Conservation (phyloP, 495 filamentous ascomycete species). For the Rusavskia elegans region DNA sequence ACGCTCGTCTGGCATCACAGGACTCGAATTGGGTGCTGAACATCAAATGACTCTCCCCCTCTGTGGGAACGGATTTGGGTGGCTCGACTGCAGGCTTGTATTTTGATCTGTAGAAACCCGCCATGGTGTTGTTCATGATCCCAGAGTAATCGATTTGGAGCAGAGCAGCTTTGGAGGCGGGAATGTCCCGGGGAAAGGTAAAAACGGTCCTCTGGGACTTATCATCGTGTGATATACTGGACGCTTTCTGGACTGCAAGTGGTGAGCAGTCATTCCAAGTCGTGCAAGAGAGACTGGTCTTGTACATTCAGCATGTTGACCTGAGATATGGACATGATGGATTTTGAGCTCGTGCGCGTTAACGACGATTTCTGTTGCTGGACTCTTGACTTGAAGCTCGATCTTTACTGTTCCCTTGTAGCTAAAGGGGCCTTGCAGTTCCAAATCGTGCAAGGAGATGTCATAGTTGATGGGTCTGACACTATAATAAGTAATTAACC, state of each 20-base stretch:
- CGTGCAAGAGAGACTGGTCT: not conserved
- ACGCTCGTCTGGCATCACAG: constrained; percentile 83
- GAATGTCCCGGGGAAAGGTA: constrained; percentile 50
- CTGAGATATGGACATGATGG: constrained; percentile 28
- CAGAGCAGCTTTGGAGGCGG: constrained; percentile 39
- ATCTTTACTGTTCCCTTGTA: constrained; percentile 70
- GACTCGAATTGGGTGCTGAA: constrained; percentile 94
- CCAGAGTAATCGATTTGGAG: constrained; percentile 69
- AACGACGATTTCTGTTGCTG: constrained; percentile 54
- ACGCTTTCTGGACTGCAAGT: constrained; percentile 32
- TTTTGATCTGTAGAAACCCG: constrained; percentile 88
- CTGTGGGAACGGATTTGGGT: constrained; percentile 55
- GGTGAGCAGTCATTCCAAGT: not conserved
- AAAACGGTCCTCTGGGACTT: constrained; percentile 65
- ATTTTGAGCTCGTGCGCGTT: constrained; percentile 55
- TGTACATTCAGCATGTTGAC: not conserved
- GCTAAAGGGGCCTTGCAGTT: constrained; percentile 53
- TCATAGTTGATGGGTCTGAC: constrained; percentile 78
- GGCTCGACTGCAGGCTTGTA: constrained; percentile 67
- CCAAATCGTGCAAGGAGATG: constrained; percentile 64
- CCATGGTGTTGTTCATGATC: constrained; percentile 85
- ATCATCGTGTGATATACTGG: constrained; percentile 58
- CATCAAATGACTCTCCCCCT: constrained; percentile 77
- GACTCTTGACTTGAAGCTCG: constrained; percentile 40
- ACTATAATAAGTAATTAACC: constrained; percentile 17